Evolutionary conservation across 1,284 basidiomycete genomes (phyloP), one percentile per base, ranked within the genome.

Genomic region (Mixia osmundae): DNA sequence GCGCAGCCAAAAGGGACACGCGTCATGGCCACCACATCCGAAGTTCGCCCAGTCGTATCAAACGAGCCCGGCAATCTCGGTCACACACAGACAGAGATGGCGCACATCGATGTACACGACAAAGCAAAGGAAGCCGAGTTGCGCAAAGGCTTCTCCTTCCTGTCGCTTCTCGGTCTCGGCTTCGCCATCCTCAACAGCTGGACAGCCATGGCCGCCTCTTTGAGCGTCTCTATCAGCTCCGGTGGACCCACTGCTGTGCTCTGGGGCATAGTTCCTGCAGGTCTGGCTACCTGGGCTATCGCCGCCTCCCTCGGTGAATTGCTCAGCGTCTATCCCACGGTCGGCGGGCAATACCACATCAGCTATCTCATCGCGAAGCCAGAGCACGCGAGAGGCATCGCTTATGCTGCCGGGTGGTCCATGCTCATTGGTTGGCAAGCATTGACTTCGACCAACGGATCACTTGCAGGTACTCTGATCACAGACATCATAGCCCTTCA

Each of bases 241-340:
- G 52, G 51, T 10, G 52, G 51, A 5, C 51, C 52, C 11, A 41
- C 42, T 8, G 47, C 48, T 2, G 44, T 47, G 11, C 39, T 53
- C 15, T 53, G 49, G 48, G 51, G 51, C 3, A 41, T 53, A n/a
- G n/a, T n/a, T n/a, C n/a, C n/a, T n/a, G n/a, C n/a, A n/a, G n/a
- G n/a, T n/a, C n/a, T n/a, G n/a, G n/a, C n/a, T n/a, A n/a, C n/a
- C n/a, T n/a, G n/a, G n/a, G n/a, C n/a, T n/a, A 45, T 49, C 25
- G 52, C 52, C 0, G 35, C 46, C 2, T 47, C 44, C 7, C 44
- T 56, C 32, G 54, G 50, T 15, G 56, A 57, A 30, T 52, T 56
- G 24, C 41, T 39, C 7, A 39, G 42, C 31, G 46, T 47, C 5
- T 49, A 44, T 25, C 40, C 42, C 3, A 41, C 42, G 1, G 39